Percentiles rank a stretch among this genome's conserved stretches.
Conservation (phyloP, 1,284 basidiomycete species). For the Bjerkandera adusta region DNA sequence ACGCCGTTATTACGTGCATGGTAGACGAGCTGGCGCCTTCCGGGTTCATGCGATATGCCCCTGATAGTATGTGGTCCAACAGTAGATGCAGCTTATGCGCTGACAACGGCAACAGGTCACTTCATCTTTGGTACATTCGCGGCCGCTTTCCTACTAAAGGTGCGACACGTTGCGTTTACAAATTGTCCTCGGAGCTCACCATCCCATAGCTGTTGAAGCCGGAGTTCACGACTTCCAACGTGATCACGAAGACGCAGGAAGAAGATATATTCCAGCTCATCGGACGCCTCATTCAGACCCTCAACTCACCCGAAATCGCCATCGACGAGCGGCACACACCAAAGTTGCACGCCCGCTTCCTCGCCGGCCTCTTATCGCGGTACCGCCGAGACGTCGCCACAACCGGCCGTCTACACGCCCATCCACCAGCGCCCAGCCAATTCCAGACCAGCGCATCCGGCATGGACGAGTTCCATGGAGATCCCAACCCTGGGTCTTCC, state of each 20-base stretch:
- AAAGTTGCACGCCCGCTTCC: conserved; percentile 76
- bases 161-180: conserved; percentile 28
- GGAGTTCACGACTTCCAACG: conserved; percentile 52
- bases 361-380: conserved; percentile 63
- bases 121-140: conserved; percentile 86
- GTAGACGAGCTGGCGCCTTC: conserved; percentile 65
- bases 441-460: conserved; percentile 16
- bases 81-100: conserved; percentile 1
- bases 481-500: background rate
- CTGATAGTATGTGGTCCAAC: conserved; percentile 55
- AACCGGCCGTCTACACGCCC: conserved; percentile 41
- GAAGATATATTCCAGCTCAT: conserved; percentile 72
- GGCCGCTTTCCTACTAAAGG: conserved; percentile 81
- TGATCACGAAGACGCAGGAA: conserved; percentile 61
- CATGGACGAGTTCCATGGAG: conserved; percentile 11
- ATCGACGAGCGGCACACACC: conserved; percentile 83
- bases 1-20: conserved; percentile 62
- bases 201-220: conserved; percentile 62
- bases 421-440: conserved; percentile 41
- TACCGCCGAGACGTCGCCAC: conserved; percentile 62
- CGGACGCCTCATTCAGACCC: conserved; percentile 64
- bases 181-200: no score
- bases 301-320: conserved; percentile 71
- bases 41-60: conserved; percentile 79
- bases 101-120: conserved; percentile 51